phyloP scores from a whole-genome alignment of 139 green algal genomes.

The Nannochloris sp. region DNA sequence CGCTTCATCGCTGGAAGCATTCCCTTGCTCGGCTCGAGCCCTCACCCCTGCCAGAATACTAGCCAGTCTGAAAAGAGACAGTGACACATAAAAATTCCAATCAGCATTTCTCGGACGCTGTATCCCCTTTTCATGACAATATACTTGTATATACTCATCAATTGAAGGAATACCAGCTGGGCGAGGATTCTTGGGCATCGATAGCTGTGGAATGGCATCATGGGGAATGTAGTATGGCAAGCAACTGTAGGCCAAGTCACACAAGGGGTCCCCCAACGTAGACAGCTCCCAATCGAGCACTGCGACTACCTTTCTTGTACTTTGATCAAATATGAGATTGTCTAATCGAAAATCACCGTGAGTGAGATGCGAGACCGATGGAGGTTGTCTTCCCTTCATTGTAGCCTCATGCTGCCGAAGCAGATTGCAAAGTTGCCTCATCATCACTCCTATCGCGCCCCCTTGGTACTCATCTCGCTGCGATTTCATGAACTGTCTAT shows the following conservation, averaged over 20 bases:
- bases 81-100: conserved; percentile 87
- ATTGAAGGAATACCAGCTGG: conserved; percentile 71
- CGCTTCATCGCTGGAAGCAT: conserved; percentile 70
- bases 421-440: conserved; percentile 64
- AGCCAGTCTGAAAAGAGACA: conserved; percentile 81
- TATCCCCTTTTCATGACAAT: conserved; percentile 49
- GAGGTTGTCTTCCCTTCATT: background rate
- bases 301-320: conserved; percentile 39
- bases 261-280: conserved; percentile 83
- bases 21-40: conserved; percentile 60
- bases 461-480: conserved; percentile 18
- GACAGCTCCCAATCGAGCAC: conserved; percentile 98
- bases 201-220: background rate
- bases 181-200: conserved; percentile 22
- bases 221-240: conserved; percentile 72
- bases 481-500: conserved; percentile 58
- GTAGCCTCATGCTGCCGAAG: conserved; percentile 41
- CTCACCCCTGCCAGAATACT: conserved; percentile 87
- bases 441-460: conserved; percentile 55
- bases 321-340: conserved; percentile 76
- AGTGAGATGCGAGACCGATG: conserved; percentile 31
- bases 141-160: conserved; percentile 60
- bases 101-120: conserved; percentile 20
- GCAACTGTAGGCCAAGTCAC: conserved; percentile 91
- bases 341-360: conserved; percentile 95